phyloP scores from a whole-genome alignment of 176 grass and related monocot species.

The Tuctoria greenei region DNA sequence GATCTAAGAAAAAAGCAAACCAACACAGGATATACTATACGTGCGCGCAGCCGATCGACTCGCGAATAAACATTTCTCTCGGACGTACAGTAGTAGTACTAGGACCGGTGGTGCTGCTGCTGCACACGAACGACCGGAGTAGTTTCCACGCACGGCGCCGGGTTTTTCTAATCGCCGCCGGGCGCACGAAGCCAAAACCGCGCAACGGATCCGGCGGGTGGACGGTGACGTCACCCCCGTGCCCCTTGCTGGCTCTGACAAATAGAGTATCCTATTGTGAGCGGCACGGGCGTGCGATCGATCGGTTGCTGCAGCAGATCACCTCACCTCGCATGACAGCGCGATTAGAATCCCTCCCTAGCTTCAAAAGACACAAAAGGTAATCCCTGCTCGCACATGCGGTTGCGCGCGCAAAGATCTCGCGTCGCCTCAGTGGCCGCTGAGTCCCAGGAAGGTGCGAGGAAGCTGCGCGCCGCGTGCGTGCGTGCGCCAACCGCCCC shows the following conservation, averaged over 20 bases:
- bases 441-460: conserved; percentile 50
- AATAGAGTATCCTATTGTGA: conserved; percentile 28
- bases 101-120: not conserved
- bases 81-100: not conserved
- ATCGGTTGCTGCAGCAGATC: not conserved
- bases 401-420: conserved; percentile 24
- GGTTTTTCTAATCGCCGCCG: not conserved
- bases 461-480: conserved; percentile 45
- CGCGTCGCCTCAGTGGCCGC: not conserved
- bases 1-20: not conserved
- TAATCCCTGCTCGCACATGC: not conserved
- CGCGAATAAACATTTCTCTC: not conserved
- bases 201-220: not conserved
- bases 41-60: not conserved
- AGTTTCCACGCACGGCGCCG: not conserved
- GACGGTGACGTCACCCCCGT: conserved; percentile 7
- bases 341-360: conserved; percentile 5
- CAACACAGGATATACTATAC: not conserved
- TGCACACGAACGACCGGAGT: not conserved
- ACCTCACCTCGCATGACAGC: conserved; percentile 18
- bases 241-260: conserved; percentile 31
- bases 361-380: not conserved
- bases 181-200: not conserved
- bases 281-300: not conserved
- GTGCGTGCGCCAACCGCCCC: conserved; percentile 31